These are phyloP conservation scores for Pezicula radicicola DNA, from an alignment of 2,329 filamentous ascomycete genomes.

Conservation along the genomic window DNA sequence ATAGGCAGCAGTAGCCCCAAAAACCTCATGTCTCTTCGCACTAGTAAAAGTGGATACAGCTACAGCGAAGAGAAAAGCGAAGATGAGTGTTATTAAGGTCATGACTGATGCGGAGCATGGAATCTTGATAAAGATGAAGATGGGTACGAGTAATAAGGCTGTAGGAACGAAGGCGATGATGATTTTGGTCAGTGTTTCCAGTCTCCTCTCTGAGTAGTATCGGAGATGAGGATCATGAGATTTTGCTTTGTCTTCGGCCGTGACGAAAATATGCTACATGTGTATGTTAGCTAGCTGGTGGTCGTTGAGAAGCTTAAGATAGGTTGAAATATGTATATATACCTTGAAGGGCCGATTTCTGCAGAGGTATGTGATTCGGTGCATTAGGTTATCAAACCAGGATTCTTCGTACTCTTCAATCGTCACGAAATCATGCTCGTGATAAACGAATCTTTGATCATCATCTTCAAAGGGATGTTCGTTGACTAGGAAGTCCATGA, in stretches of 20 bases:
- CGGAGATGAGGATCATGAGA: constrained; percentile 1
- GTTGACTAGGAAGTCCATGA: constrained; percentile 5
- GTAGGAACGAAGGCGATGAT: constrained; percentile 17
- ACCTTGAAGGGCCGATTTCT: neutral
- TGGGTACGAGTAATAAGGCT: constrained; percentile 17
- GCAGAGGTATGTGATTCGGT: neutral
- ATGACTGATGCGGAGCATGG: neutral
- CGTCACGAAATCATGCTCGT: constrained; percentile 9
- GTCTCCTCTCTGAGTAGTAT: constrained; percentile 6
- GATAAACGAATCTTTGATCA: constrained; percentile 4
- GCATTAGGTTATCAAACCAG: neutral
- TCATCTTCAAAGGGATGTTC: constrained; percentile 1
- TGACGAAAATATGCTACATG: constrained; percentile 5
- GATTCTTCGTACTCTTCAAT: constrained; percentile 2
- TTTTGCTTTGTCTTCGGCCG: constrained; percentile 1
- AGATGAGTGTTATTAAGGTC: constrained; percentile 16
- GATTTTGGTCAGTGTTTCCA: constrained; percentile 3
- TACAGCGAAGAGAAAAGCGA: constrained; percentile 12
- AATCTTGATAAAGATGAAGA: constrained; percentile 10
- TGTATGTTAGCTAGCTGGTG: too few species aligned
- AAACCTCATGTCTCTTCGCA: constrained; percentile 23
- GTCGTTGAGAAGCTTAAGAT: neutral
- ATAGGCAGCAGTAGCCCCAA: constrained; percentile 22
- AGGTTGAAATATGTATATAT: neutral
- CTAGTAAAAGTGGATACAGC: constrained; percentile 16